phyloP scores from a whole-genome alignment of 179 eudicot genomes.

The Beta lomatogona region DNA sequence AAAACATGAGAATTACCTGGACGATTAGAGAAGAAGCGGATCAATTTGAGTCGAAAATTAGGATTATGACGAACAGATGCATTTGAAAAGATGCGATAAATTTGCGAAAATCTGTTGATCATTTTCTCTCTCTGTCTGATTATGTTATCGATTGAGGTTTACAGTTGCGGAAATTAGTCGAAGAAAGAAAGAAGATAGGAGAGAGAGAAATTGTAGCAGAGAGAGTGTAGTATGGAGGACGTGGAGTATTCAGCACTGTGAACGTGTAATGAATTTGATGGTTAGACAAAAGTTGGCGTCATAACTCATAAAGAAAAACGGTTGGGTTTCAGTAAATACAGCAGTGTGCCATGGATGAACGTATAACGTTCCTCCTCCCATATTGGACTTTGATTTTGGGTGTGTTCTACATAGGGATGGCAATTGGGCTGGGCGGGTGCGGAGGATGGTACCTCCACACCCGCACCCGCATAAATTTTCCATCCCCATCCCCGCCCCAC shows the following conservation, averaged over 20 bases:
- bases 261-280: conserved; percentile 15
- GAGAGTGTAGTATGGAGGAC: conserved; percentile 6
- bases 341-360: no score
- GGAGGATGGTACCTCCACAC: no score
- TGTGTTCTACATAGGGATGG: no score
- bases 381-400: no score
- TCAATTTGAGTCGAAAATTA: conserved; percentile 33
- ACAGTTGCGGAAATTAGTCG: not conserved
- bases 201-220: not conserved
- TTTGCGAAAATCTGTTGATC: conserved; percentile 42
- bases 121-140: conserved; percentile 20
- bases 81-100: conserved; percentile 37
- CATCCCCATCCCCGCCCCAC: no score
- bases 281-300: conserved; percentile 20
- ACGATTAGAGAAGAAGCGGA: conserved; percentile 41
- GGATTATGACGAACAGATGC: conserved; percentile 38
- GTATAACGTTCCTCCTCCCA: no score
- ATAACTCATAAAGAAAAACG: not conserved
- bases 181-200: not conserved
- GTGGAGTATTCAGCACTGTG: conserved; percentile 1
- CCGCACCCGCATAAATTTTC: no score
- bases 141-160: not conserved
- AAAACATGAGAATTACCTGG: conserved; percentile 38
- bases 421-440: no score
- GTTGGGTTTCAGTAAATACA: not conserved